Evolutionary conservation across 148 eudicot genomes (phyloP).

Genomic region (Chenopodium formosanum): DNA sequence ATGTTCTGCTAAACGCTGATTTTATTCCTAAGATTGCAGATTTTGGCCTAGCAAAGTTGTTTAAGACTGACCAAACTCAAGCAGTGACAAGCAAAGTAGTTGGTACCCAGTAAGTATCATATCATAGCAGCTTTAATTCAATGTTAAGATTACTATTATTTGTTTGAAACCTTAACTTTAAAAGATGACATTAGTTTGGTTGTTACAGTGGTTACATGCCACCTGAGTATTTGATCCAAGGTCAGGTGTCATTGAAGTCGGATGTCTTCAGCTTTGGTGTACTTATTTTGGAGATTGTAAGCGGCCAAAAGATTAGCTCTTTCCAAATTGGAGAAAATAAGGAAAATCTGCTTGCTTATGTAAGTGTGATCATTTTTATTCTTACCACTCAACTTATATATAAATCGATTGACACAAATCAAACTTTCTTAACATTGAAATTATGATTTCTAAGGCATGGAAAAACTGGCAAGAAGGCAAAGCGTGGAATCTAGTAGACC

Average conservation of each 20-base stretch:
- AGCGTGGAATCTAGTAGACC: slow-evolving; percentile 18
- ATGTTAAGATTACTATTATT: no score
- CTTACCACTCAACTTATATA: neutral
- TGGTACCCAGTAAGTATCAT: slow-evolving; percentile 31
- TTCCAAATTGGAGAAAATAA: slow-evolving; percentile 5
- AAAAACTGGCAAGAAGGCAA: slow-evolving; percentile 36
- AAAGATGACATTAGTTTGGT: neutral
- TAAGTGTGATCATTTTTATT: slow-evolving; percentile 2
- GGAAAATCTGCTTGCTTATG: slow-evolving; percentile 14
- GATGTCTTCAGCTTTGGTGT: slow-evolving; percentile 45
- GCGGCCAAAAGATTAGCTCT: slow-evolving; percentile 20
- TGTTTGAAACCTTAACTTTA: neutral
- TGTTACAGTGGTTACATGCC: slow-evolving; percentile 37
- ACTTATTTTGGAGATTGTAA: slow-evolving; percentile 34
- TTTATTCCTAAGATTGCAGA: slow-evolving; percentile 52
- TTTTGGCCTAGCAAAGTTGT: slow-evolving; percentile 45
- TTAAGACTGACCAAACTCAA: slow-evolving; percentile 26
- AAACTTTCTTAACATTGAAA: no score
- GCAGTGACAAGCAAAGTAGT: slow-evolving; percentile 31
- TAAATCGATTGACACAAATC: neutral
- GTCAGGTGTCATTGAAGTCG: slow-evolving; percentile 36
- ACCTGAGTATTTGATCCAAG: slow-evolving; percentile 31
- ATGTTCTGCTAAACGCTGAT: slow-evolving; percentile 33
- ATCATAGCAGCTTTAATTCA: neutral
- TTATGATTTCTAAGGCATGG: slow-evolving; percentile 29